Evolutionary conservation across 1,284 basidiomycete genomes (phyloP).

Genomic region (Sanghuangporus weigelae): DNA sequence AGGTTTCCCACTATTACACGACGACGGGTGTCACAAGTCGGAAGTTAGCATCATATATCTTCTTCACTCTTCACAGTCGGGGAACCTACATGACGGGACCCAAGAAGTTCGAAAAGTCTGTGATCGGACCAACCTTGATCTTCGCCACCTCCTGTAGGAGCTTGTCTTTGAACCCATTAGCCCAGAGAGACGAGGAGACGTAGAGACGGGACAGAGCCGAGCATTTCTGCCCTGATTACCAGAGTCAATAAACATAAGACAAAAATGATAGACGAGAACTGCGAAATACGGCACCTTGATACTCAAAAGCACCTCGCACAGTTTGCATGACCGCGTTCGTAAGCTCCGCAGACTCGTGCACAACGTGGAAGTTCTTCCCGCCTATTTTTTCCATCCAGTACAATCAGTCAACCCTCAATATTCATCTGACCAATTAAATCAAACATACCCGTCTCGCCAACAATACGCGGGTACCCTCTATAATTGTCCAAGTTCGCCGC

Average conservation of each 20-base stretch:
- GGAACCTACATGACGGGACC: conserved; percentile 87
- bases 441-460: conserved; percentile 76
- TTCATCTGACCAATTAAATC: background rate
- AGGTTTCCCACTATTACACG: conserved; percentile 54
- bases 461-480: conserved; percentile 87
- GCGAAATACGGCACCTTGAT: conserved; percentile 63
- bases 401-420: background rate
- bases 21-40: background rate
- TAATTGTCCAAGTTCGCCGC: conserved; percentile 84
- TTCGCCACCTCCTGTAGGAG: conserved; percentile 72
- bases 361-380: conserved; percentile 97
- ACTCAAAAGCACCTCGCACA: conserved; percentile 92
- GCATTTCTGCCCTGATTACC: conserved; percentile 81
- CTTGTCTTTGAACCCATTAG: conserved; percentile 80
- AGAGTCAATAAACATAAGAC: background rate
- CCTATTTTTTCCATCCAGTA: conserved; percentile 33
- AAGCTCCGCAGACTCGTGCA: conserved; percentile 86
- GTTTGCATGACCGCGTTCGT: conserved; percentile 86
- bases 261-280: conserved; percentile 3
- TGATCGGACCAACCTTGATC: conserved; percentile 80
- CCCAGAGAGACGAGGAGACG: conserved; percentile 86
- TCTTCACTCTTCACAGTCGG: background rate
- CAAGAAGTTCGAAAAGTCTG: conserved; percentile 85
- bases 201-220: conserved; percentile 91
- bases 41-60: background rate